Evolutionary conservation across 176 grass and related monocot genomes (phyloP).

Genomic region (Cocos nucifera): DNA sequence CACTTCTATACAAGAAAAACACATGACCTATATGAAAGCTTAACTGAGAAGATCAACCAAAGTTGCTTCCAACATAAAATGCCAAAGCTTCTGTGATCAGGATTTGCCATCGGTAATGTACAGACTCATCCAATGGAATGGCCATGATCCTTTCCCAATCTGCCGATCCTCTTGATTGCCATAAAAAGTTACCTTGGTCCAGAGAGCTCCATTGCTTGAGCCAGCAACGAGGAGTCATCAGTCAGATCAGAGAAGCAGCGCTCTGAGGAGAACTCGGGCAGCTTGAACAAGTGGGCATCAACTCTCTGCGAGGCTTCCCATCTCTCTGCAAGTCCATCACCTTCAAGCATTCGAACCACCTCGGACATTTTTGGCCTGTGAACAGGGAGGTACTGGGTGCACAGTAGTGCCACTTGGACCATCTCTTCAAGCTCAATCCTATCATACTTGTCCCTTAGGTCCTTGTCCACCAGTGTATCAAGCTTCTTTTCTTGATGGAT

Average conservation of each 20-base stretch:
- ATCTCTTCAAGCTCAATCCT: constrained; percentile 85
- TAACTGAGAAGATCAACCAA: no score
- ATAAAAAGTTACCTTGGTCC: constrained; percentile 55
- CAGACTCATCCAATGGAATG: no score
- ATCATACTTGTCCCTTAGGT: constrained; percentile 45
- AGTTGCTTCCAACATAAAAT: no score
- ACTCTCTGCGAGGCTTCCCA: constrained; percentile 79
- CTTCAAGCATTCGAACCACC: constrained; percentile 91
- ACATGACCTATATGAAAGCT: no score
- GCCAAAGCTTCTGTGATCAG: no score
- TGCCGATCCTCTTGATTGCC: neutral
- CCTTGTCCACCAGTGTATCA: constrained; percentile 70
- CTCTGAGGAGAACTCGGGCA: constrained; percentile 64
- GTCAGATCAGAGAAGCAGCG: constrained; percentile 73
- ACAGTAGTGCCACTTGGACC: constrained; percentile 84
- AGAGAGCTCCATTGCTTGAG: constrained; percentile 77
- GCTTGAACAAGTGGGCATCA: constrained; percentile 54
- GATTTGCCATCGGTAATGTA: no score
- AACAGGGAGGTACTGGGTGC: constrained; percentile 74
- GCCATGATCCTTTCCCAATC: neutral
- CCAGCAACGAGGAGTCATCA: constrained; percentile 49
- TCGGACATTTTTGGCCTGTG: constrained; percentile 89
- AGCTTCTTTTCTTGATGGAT: constrained; percentile 97
- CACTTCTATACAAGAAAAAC: no score
- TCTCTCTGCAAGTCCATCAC: constrained; percentile 78